Base-by-base conservation (phyloP, 2,329 filamentous ascomycete genomes). In the Pestalotiopsis sp. region DNA sequence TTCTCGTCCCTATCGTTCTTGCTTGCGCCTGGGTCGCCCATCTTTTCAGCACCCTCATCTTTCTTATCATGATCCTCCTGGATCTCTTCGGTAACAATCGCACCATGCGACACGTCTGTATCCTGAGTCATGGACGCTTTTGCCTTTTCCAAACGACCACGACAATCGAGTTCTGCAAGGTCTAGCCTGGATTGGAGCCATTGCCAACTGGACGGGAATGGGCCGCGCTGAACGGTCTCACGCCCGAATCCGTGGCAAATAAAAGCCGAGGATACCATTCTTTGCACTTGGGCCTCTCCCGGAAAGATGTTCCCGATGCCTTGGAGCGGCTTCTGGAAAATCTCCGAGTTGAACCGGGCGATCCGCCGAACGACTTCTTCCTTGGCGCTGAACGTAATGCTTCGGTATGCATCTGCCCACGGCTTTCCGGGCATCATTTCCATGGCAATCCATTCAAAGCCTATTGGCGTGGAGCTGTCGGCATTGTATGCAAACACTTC, bases 381-480 rank as follows among this genome's bases (percentile, higher is more conserved):
- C 69, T 84, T 84, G 12, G 76, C 71, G 4, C 69, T 69, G 71
- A 76, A 72, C 0, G 76, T 64, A 71, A 84, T 77, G 17, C 68
- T 75, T 4, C 77, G 74, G 72, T 73, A 72, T 49, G 70, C 59
- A 62, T 70, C 62, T 71, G 75, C 65, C 1, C 70, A 72, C 5
- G 76, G 70, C 12, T 45, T 70, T 0, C 79, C 79, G 11, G 74
- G 66, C 69, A 78, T 70, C 31, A 70, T 61, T 41, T 72, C 73
- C 77, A 83, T 81, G 31, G 83, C 66, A 11, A 82, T 82, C 80
- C 81, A 84, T 72, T 83, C 81, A 20, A 78, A 81, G 0, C 78
- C 80, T 36, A 83, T 74, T 25, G 77, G 72, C 39, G 82, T 83
- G 1, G 76, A 58, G 17, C 61, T 70, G 7, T 69, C 76, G 36